Evolutionary conservation across 2,329 filamentous ascomycete species (phyloP).

Genomic region (Ophiocordyceps robertsii): DNA sequence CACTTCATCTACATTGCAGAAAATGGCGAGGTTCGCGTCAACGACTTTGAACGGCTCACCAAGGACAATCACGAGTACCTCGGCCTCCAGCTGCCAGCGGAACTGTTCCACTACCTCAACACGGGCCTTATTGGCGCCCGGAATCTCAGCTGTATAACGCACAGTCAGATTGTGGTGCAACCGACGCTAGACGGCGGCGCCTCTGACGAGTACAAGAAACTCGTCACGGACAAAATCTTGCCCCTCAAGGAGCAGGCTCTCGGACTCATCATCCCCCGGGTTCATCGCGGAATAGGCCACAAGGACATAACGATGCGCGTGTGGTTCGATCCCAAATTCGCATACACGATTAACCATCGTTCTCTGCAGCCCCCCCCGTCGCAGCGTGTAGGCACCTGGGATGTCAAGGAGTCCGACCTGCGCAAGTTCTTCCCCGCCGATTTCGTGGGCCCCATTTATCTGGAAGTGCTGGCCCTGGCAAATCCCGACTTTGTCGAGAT

Average conservation of each 20-base stretch:
- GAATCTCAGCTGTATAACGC: slow-evolving; percentile 70
- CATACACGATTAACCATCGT: slow-evolving; percentile 53
- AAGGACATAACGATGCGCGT: slow-evolving; percentile 65
- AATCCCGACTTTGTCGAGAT: slow-evolving; percentile 56
- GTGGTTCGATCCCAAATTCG: slow-evolving; percentile 68
- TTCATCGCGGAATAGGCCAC: slow-evolving; percentile 73
- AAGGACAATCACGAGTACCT: slow-evolving; percentile 81
- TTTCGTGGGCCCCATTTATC: slow-evolving; percentile 29
- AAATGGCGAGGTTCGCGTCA: slow-evolving; percentile 63
- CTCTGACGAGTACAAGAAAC: slow-evolving; percentile 65
- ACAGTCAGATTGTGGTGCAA: slow-evolving; percentile 61
- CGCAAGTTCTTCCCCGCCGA: slow-evolving; percentile 32
- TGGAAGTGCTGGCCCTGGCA: slow-evolving; percentile 54
- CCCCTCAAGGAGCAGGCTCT: slow-evolving; percentile 65
- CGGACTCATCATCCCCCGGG: slow-evolving; percentile 61
- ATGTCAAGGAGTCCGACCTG: slow-evolving; percentile 48
- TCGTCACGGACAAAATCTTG: slow-evolving; percentile 63
- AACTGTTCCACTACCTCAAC: slow-evolving; percentile 83
- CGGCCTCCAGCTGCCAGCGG: slow-evolving; percentile 77
- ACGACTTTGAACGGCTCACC: slow-evolving; percentile 61
- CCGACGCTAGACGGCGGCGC: slow-evolving; percentile 79
- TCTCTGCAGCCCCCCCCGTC: slow-evolving; percentile 32
- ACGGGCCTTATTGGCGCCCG: slow-evolving; percentile 68
- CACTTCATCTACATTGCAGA: slow-evolving; percentile 74
- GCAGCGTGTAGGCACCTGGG: slow-evolving; percentile 49